These are phyloP conservation scores for Nothomitra cinnamomea DNA, from an alignment of 2,329 filamentous ascomycete species.

Conservation along the genomic window DNA sequence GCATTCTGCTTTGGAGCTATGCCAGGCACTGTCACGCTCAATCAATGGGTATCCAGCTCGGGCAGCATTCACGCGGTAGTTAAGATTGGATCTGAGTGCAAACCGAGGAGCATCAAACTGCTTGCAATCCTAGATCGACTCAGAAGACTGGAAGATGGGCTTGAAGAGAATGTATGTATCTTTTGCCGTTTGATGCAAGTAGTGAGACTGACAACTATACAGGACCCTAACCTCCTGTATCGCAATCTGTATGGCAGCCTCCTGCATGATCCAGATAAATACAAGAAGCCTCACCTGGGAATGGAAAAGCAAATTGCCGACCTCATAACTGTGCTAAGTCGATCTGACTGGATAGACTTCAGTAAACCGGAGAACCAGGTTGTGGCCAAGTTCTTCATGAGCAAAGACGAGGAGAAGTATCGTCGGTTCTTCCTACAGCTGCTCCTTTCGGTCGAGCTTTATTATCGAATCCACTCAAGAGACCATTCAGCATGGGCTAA, in stretches of 20 bases:
- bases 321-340: slow-evolving; percentile 49
- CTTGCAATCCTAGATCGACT: slow-evolving; percentile 40
- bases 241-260: slow-evolving; percentile 44
- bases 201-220: slow-evolving; percentile 5
- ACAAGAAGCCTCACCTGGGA: slow-evolving; percentile 38
- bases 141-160: slow-evolving; percentile 36
- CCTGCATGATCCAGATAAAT: slow-evolving; percentile 48
- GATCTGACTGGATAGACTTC: slow-evolving; percentile 59
- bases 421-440: slow-evolving; percentile 59
- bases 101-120: slow-evolving; percentile 44
- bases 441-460: slow-evolving; percentile 55
- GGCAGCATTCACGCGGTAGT: slow-evolving; percentile 39
- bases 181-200: neutral
- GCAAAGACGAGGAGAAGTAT: slow-evolving; percentile 39
- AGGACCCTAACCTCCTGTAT: slow-evolving; percentile 23
- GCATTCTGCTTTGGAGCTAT: slow-evolving; percentile 47
- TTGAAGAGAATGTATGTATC: slow-evolving; percentile 30
- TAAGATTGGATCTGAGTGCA: slow-evolving; percentile 39
- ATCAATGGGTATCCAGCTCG: slow-evolving; percentile 46
- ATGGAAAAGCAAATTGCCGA: slow-evolving; percentile 58
- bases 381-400: slow-evolving; percentile 52
- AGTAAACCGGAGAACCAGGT: slow-evolving; percentile 53
- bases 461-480: slow-evolving; percentile 48
- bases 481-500: slow-evolving; percentile 46
- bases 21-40: slow-evolving; percentile 55